These are phyloP conservation scores for Vaccinium darrowii DNA, from an alignment of 148 eudicot genomes.

Conservation along the genomic window DNA sequence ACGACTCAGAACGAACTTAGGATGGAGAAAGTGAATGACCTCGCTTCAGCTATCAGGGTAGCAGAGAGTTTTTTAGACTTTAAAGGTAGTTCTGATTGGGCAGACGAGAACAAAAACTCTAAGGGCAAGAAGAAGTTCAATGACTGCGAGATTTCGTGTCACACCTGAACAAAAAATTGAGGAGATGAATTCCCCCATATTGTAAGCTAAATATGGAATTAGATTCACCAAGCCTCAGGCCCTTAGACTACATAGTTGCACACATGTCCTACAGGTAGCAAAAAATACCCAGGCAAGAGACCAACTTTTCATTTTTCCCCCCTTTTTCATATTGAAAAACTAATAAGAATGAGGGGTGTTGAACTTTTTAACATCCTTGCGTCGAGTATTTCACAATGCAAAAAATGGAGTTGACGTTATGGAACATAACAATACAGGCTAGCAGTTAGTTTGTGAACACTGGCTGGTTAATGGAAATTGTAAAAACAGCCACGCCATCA, in stretches of 20 bases:
- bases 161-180: not conserved
- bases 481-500: not conserved
- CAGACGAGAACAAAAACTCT: too few species aligned
- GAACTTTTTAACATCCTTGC: too few species aligned
- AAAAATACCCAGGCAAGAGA: not conserved
- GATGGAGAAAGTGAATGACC: too few species aligned
- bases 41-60: too few species aligned
- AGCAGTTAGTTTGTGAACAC: not conserved
- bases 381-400: not conserved
- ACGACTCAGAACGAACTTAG: not conserved
- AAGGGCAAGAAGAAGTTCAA: too few species aligned
- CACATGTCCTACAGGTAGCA: not conserved
- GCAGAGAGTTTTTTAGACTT: too few species aligned
- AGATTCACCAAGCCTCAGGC: not conserved
- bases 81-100: too few species aligned
- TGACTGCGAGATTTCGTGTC: not conserved
- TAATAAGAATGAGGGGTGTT: too few species aligned
- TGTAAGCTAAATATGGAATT: not conserved
- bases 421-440: not conserved
- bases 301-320: too few species aligned
- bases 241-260: not conserved
- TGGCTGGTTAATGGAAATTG: not conserved
- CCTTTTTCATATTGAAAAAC: too few species aligned
- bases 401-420: not conserved
- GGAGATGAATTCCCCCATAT: not conserved